Conservation (phyloP, 768 basidiomycete species). For the Suillus brevipes region DNA sequence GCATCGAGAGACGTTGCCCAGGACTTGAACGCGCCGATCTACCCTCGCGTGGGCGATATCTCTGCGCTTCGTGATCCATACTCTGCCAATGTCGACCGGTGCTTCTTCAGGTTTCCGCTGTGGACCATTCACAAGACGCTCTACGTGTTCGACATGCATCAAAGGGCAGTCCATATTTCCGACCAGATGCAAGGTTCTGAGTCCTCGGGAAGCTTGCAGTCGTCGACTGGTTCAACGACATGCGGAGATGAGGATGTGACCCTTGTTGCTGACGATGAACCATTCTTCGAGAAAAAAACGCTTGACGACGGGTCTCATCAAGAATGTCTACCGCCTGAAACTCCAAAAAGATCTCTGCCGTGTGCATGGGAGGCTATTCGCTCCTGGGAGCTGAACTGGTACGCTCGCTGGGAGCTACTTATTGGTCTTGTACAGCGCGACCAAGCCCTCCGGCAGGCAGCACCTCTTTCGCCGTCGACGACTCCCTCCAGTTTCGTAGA, state of each 20-base stretch:
- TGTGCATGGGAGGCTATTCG: slow-evolving; percentile 16
- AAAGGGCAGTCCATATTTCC: slow-evolving; percentile 15
- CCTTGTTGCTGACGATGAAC: slow-evolving; percentile 48
- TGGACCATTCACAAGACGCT: slow-evolving; percentile 70
- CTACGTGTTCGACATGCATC: slow-evolving; percentile 62
- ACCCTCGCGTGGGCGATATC: slow-evolving; percentile 68
- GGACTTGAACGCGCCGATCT: slow-evolving; percentile 30
- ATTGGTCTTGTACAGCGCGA: slow-evolving; percentile 41
- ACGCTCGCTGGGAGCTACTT: slow-evolving; percentile 55
- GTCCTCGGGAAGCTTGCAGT: neutral
- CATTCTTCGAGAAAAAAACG: neutral
- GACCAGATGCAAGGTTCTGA: neutral
- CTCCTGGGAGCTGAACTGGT: slow-evolving; percentile 51
- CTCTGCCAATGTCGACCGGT: slow-evolving; percentile 56
- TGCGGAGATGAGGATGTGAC: slow-evolving; percentile 42
- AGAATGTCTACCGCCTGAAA: neutral
- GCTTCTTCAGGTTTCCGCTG: slow-evolving; percentile 53
- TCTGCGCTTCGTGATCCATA: slow-evolving; percentile 58
- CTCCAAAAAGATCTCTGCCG: neutral
- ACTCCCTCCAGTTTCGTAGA: slow-evolving; percentile 1
- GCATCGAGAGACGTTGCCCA: slow-evolving; percentile 12
- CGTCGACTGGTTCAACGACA: slow-evolving; percentile 1
- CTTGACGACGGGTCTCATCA: neutral
- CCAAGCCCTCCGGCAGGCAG: slow-evolving; percentile 15
- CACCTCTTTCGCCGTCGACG: slow-evolving; percentile 5